Evolutionary conservation across 1,284 basidiomycete genomes (phyloP).

Genomic region (Polyporus tsugae): DNA sequence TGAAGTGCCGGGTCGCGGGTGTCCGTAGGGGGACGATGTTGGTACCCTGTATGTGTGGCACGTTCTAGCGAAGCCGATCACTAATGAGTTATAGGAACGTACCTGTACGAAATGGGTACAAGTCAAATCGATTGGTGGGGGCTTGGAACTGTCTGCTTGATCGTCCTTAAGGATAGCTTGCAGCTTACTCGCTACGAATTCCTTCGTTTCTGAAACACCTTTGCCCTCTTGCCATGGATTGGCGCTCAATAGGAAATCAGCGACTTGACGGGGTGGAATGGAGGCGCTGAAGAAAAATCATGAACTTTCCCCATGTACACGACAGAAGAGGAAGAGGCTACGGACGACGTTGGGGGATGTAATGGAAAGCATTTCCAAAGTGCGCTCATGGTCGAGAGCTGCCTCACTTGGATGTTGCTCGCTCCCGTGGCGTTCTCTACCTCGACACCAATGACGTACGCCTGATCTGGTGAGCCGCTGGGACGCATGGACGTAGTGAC

Average conservation of each 20-base stretch:
- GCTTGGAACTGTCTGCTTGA: slow-evolving; percentile 49
- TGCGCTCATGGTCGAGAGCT: slow-evolving; percentile 70
- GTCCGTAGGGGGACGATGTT: slow-evolving; percentile 39
- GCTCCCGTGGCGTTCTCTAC: slow-evolving; percentile 58
- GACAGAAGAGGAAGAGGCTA: slow-evolving; percentile 16
- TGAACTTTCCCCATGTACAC: not conserved
- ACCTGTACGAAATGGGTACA: slow-evolving; percentile 60
- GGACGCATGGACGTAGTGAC: slow-evolving; percentile 58
- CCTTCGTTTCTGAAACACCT: slow-evolving; percentile 50
- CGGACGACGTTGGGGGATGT: slow-evolving; percentile 51
- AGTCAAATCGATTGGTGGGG: slow-evolving; percentile 63
- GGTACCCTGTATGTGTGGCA: slow-evolving; percentile 29
- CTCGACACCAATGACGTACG: slow-evolving; percentile 67
- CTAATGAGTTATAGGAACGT: not conserved
- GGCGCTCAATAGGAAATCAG: slow-evolving; percentile 53
- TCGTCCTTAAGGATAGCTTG: slow-evolving; percentile 61
- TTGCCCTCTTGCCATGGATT: slow-evolving; percentile 48
- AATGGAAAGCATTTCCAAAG: slow-evolving; percentile 62
- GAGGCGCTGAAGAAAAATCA: slow-evolving; percentile 45
- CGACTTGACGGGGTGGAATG: slow-evolving; percentile 61
- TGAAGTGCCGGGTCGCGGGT: slow-evolving; percentile 52
- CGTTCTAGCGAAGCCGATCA: not conserved
- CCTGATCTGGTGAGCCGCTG: slow-evolving; percentile 53
- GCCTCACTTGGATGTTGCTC: slow-evolving; percentile 56
- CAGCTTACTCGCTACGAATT: slow-evolving; percentile 63